Conservation (phyloP, 352 stramenopile species). For the Phytophthora uliginosa region DNA sequence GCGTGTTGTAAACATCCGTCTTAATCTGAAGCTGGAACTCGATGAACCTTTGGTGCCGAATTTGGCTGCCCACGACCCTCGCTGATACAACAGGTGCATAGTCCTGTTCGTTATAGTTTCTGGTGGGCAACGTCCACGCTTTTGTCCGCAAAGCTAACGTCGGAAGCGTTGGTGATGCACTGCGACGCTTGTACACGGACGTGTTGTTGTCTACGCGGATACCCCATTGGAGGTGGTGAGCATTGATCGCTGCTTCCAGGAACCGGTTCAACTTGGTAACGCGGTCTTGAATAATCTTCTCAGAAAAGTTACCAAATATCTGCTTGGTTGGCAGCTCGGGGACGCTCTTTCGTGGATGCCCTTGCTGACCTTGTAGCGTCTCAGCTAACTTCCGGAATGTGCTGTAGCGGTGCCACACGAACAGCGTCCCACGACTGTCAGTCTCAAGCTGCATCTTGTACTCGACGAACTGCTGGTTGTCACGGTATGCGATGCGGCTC, state of each 20-base stretch:
- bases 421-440: conserved; percentile 59
- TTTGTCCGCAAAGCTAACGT: conserved; percentile 17
- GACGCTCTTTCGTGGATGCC: conserved; percentile 59
- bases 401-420: conserved; percentile 68
- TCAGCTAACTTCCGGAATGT: conserved; percentile 69
- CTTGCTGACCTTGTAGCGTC: conserved; percentile 60
- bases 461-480: conserved; percentile 65
- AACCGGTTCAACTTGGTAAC: conserved; percentile 70
- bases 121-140: conserved; percentile 12
- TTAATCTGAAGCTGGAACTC: conserved; percentile 26
- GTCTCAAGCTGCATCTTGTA: conserved; percentile 72
- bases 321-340: conserved; percentile 68
- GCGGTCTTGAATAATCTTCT: conserved; percentile 70
- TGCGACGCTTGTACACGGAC: conserved; percentile 65
- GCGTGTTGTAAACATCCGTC: conserved; percentile 16
- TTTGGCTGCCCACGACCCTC: conserved; percentile 19
- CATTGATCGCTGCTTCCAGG: conserved; percentile 59
- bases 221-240: conserved; percentile 65
- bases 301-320: conserved; percentile 64
- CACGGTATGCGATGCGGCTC: conserved; percentile 57
- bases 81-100: conserved; percentile 13
- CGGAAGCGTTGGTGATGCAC: conserved; percentile 16
- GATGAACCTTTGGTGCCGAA: conserved; percentile 15
- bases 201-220: conserved; percentile 36
- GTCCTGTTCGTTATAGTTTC: conserved; percentile 3